phyloP scores from a whole-genome alignment of 768 basidiomycete species.

The Tricholomella constricta region DNA sequence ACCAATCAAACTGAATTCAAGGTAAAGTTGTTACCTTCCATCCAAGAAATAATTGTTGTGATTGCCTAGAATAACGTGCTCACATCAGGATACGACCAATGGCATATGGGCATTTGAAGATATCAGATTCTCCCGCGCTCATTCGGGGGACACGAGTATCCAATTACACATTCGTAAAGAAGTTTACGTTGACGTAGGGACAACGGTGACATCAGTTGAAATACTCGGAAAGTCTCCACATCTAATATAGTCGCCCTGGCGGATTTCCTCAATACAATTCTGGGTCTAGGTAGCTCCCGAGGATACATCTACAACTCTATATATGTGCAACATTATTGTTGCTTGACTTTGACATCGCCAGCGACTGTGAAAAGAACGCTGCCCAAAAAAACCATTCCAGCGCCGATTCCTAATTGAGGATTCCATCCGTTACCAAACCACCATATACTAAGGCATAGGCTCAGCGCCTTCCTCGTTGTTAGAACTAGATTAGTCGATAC shows the following conservation, averaged over 20 bases:
- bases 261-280: no score
- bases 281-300: neutral
- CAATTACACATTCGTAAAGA: neutral
- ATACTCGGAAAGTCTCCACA: no score
- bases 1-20: no score
- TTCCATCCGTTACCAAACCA: constrained; percentile 82
- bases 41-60: no score
- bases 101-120: constrained; percentile 1
- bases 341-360: constrained; percentile 22
- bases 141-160: neutral
- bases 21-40: no score
- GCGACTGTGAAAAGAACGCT: constrained; percentile 59
- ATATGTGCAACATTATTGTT: constrained; percentile 7
- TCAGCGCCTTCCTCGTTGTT: constrained; percentile 79
- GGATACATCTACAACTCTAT: no score
- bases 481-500: constrained; percentile 82
- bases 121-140: no score
- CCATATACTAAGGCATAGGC: constrained; percentile 81
- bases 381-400: constrained; percentile 72
- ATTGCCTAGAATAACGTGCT: no score
- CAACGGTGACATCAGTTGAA: no score
- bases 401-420: constrained; percentile 61
- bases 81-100: neutral
- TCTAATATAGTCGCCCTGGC: no score
- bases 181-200: neutral